Evolutionary conservation across 2,329 filamentous ascomycete genomes (phyloP).

Genomic region (Septoria linicola): DNA sequence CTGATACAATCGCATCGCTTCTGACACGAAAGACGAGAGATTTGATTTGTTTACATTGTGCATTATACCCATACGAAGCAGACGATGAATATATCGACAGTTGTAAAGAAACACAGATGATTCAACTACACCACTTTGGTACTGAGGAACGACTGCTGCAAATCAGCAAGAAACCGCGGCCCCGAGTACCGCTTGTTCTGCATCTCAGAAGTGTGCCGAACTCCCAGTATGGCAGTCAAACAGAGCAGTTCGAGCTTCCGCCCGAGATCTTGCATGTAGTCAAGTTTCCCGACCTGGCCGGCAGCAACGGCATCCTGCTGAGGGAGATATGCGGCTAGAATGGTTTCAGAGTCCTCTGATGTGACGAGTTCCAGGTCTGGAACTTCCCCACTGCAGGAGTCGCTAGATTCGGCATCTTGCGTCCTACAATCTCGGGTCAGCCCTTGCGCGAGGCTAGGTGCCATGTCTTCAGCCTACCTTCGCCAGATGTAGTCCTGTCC

Average conservation of each 20-base stretch:
- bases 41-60: too few species aligned
- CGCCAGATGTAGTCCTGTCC: slow-evolving; percentile 5
- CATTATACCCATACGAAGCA: too few species aligned
- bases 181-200: not conserved
- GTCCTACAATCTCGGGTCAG: too few species aligned
- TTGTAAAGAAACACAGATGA: too few species aligned
- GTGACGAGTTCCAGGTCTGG: slow-evolving; percentile 7
- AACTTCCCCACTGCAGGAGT: not conserved
- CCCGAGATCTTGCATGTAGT: slow-evolving; percentile 4
- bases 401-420: not conserved
- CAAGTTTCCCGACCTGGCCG: not conserved
- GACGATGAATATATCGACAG: too few species aligned
- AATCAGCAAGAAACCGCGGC: not conserved
- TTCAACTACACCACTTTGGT: too few species aligned
- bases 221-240: not conserved
- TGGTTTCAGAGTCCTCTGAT: not conserved
- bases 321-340: slow-evolving; percentile 1
- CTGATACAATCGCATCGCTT: not conserved
- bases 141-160: too few species aligned
- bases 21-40: not conserved
- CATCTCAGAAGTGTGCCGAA: not conserved
- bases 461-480: too few species aligned
- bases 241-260: not conserved
- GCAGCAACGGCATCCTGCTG: not conserved
- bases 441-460: too few species aligned